These are phyloP conservation scores for Chytridium lagenaria DNA, from an alignment of 371 early-diverging fungal genomes.

Conservation along the genomic window DNA sequence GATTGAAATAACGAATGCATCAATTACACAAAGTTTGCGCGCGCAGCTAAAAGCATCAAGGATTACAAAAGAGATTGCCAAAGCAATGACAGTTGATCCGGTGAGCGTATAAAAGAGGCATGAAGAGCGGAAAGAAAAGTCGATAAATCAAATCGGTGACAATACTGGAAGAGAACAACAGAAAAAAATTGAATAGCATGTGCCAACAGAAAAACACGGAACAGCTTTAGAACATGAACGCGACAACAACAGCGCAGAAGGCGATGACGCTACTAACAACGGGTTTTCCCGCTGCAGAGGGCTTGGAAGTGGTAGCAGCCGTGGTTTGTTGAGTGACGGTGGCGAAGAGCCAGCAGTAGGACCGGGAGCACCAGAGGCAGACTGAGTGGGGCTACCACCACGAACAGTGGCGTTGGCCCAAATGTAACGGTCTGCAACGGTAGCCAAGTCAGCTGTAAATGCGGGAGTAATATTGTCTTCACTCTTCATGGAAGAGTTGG, in stretches of 20 bases:
- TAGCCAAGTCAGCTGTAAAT: background rate
- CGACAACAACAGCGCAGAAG: background rate
- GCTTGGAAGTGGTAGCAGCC: background rate
- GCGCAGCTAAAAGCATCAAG: no score
- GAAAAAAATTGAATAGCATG: no score
- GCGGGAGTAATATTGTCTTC: background rate
- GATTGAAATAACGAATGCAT: no score
- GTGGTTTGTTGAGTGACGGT: no score
- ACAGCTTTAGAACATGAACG: background rate
- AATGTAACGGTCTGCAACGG: background rate
- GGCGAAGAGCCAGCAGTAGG: no score
- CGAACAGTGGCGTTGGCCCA: background rate
- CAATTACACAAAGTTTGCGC: no score
- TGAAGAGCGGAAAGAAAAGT: no score
- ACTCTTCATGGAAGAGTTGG: background rate
- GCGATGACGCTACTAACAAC: background rate
- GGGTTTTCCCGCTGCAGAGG: background rate
- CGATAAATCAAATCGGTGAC: no score
- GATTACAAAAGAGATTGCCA: no score
- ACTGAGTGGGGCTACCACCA: background rate
- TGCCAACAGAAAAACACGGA: background rate
- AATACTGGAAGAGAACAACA: no score
- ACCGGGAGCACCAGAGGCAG: background rate
- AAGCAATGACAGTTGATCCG: no score
- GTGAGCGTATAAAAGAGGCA: no score